phyloP scores from a whole-genome alignment of 495 filamentous ascomycete genomes.

The Podospora anserina region DNA sequence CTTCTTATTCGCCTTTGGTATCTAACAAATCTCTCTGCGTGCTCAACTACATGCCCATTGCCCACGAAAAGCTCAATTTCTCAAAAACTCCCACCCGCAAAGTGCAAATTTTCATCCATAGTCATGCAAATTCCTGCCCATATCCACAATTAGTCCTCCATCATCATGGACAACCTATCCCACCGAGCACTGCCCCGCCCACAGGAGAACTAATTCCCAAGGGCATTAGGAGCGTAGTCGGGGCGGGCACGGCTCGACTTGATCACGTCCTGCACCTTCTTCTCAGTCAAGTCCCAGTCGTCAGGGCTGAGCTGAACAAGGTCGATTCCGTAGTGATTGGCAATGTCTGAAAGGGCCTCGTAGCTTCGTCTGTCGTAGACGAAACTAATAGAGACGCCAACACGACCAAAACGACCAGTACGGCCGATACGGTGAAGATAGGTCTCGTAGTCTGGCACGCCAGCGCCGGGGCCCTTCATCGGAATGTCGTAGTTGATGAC shows the following conservation, averaged over 20 bases:
- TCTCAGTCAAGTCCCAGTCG: conserved; percentile 88
- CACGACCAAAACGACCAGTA: conserved; percentile 93
- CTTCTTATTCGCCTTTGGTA: conserved; percentile 22
- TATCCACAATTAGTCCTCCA: not conserved
- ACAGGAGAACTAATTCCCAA: conserved; percentile 16
- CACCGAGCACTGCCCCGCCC: not conserved
- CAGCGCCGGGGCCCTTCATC: conserved; percentile 51
- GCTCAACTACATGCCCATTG: conserved; percentile 18
- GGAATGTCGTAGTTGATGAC: conserved; percentile 93
- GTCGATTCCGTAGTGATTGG: conserved; percentile 60
- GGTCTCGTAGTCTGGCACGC: conserved; percentile 75
- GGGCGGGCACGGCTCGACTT: conserved; percentile 71
- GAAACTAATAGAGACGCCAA: conserved; percentile 93
- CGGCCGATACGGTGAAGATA: conserved; percentile 98
- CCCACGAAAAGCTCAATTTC: conserved; percentile 7
- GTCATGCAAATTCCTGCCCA: conserved; percentile 13
- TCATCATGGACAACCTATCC: conserved; percentile 2
- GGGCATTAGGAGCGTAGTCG: conserved; percentile 49
- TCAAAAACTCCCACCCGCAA: conserved; percentile 11
- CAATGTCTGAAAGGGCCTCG: conserved; percentile 71
- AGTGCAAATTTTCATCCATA: conserved; percentile 13
- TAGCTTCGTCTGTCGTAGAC: conserved; percentile 77
- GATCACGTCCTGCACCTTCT: conserved; percentile 74
- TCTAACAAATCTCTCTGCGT: conserved; percentile 20
- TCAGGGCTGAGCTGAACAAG: conserved; percentile 49